Conservation (phyloP, 495 filamentous ascomycete species). For the Durotheca rogersii region DNA sequence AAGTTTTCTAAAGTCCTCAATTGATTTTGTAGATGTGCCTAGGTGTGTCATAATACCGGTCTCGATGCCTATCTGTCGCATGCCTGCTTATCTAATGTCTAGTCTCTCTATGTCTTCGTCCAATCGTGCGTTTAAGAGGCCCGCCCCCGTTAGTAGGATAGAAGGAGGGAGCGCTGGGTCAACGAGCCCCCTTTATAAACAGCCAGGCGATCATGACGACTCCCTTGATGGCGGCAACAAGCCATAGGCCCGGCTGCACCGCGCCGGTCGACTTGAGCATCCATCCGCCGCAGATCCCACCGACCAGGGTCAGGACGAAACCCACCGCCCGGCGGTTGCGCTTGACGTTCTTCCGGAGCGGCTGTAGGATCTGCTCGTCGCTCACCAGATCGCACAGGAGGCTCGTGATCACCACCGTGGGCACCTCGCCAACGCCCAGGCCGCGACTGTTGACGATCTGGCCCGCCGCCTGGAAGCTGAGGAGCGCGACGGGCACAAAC, state of each 20-base stretch:
- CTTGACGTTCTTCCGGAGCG: slow-evolving; percentile 57
- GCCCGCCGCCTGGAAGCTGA: slow-evolving; percentile 71
- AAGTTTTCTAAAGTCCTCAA: no score
- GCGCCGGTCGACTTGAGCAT: slow-evolving; percentile 40
- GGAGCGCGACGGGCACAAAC: slow-evolving; percentile 59
- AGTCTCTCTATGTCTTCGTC: no score
- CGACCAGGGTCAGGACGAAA: slow-evolving; percentile 57
- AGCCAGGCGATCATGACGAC: slow-evolving; percentile 27
- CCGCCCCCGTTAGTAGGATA: no score
- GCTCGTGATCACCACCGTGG: slow-evolving; percentile 71
- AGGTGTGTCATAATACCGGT: no score
- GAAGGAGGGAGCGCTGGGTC: no score
- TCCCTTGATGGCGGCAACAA: slow-evolving; percentile 29
- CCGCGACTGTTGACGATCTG: slow-evolving; percentile 65
- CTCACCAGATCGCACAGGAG: slow-evolving; percentile 68
- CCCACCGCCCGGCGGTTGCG: slow-evolving; percentile 62
- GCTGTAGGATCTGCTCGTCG: slow-evolving; percentile 54
- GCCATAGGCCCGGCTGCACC: slow-evolving; percentile 34
- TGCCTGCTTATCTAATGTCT: no score
- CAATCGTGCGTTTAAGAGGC: no score
- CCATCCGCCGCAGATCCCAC: slow-evolving; percentile 65
- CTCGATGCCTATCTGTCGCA: no score
- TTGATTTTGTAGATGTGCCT: no score
- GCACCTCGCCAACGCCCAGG: slow-evolving; percentile 67
- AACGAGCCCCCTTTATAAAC: no score